These are phyloP conservation scores for Melianthus villosus DNA, from an alignment of 441 rosid genomes.

Conservation along the genomic window DNA sequence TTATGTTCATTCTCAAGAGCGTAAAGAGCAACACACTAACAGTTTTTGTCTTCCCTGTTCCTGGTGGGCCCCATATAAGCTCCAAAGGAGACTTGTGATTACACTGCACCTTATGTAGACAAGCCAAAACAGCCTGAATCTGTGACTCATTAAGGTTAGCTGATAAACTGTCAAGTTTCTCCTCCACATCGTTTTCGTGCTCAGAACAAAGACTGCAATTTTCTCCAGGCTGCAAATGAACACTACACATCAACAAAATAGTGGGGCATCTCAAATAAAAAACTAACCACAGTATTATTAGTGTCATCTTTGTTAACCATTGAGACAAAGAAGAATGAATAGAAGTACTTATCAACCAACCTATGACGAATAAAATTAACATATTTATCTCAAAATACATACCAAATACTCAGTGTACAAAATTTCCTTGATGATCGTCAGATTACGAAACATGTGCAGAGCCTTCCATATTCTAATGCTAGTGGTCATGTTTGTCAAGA, in stretches of 20 bases:
- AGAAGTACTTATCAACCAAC: not conserved
- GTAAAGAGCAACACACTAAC: slow-evolving; percentile 19
- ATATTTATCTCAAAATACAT: slow-evolving; percentile 1
- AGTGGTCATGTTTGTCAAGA: slow-evolving; percentile 25
- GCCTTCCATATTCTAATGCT: slow-evolving; percentile 39
- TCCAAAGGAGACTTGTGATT: slow-evolving; percentile 20
- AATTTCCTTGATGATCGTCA: slow-evolving; percentile 19
- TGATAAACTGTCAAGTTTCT: slow-evolving; percentile 1
- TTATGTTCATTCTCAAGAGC: slow-evolving; percentile 20
- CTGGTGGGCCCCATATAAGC: slow-evolving; percentile 62
- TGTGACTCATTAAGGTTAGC: slow-evolving; percentile 28
- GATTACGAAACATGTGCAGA: slow-evolving; percentile 16
- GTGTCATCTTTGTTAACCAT: too few species aligned
- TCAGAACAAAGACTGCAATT: slow-evolving; percentile 9
- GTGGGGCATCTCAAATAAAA: not conserved
- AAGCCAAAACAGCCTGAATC: slow-evolving; percentile 14
- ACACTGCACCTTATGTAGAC: slow-evolving; percentile 16
- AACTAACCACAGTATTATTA: too few species aligned
- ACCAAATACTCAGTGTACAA: slow-evolving; percentile 21
- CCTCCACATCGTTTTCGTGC: slow-evolving; percentile 2
- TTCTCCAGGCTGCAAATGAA: slow-evolving; percentile 14
- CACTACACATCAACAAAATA: not conserved
- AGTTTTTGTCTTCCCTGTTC: slow-evolving; percentile 55
- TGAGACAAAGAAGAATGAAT: too few species aligned
- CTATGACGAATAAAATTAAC: not conserved